Evolutionary conservation across 306 rosid species (phyloP), one percentile per base, ranked within the genome.

Genomic region (Mucuna pruriens): DNA sequence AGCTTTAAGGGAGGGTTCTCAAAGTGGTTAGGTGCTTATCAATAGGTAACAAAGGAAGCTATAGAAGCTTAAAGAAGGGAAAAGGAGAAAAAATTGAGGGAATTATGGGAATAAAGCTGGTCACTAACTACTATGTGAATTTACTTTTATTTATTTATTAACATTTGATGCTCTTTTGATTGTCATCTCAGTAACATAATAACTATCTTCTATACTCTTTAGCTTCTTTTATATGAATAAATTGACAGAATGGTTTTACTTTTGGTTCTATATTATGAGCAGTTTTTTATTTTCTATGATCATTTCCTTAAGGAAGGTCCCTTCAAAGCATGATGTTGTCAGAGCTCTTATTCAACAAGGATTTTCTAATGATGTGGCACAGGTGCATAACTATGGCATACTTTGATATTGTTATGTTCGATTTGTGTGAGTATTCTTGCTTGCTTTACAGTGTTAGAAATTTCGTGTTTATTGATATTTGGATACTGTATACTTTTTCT

Each of bases 281-380:
- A 31, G 25, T 3, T 42, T 63, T 62, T 71, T 80, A 34, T 76
- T 74, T 48, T 76, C 12, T 44, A 22, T 38, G 63, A 4, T 67
- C 38, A 66, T 85, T 87, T 77, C 57, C 75, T 69, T 19, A 66
- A 80, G 71, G 67, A 75, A 93, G 97, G 87, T 95, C 78, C 80
- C 94, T 65, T 87, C 97, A 36, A 95, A 93, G 91, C 77, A 85
- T 84, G 92, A 89, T 67, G 84, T 93, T 57, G 74, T 91, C 64
- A 79, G 78, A 61, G 90, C 91, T 79, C 90, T 93, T 58, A 78
- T 87, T 83, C 88, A 87, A 79, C 89, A 87, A 54, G 98, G 97
- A 23, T 95, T 95, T 82, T 93, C 99, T 44, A 87, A 86, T 29
- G 99, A 93, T 83, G 98, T 95, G 74, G 93, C 98, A 74, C 97